Percentiles rank a stretch among this genome's conserved stretches.
These are phyloP conservation scores for Euclidium syriacum DNA, from an alignment of 345 rosid species.

Conservation along the genomic window DNA sequence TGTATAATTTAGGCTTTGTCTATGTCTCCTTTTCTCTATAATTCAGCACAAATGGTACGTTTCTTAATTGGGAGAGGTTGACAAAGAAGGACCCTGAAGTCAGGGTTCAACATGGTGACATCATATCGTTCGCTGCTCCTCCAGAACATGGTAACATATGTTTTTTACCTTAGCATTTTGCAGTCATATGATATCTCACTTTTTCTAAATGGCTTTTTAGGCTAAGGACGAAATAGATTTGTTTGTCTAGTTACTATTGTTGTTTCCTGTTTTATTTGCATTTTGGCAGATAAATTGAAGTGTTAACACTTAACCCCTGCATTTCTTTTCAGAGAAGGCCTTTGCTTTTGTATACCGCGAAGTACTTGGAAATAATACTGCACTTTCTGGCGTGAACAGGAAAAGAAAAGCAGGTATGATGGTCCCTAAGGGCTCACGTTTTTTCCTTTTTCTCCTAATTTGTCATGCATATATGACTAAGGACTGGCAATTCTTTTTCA, in stretches of 20 bases:
- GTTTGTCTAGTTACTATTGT: background rate
- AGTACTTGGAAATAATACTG: constrained; percentile 32
- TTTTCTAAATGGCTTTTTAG: background rate
- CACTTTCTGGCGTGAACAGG: constrained; percentile 29
- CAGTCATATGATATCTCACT: background rate
- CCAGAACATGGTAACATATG: constrained; percentile 74
- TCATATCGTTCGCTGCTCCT: constrained; percentile 73
- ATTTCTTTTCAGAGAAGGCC: constrained; percentile 49
- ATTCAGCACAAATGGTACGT: constrained; percentile 84
- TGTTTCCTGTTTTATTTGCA: background rate
- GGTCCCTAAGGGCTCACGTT: background rate
- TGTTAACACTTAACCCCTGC: constrained; percentile 8
- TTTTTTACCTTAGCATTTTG: background rate
- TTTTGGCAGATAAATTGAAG: background rate
- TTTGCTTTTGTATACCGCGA: constrained; percentile 89
- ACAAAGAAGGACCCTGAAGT: constrained; percentile 55
- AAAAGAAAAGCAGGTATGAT: constrained; percentile 79
- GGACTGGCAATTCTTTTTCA: background rate
- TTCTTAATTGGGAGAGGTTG: constrained; percentile 74
- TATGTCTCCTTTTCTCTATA: background rate
- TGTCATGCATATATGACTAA: background rate
- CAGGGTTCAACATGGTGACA: constrained; percentile 75
- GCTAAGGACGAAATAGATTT: background rate
- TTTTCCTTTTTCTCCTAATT: background rate
- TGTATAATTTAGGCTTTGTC: background rate